Conservation (phyloP, 1,139 yeast genomes). For the Diutina ranongensis region DNA sequence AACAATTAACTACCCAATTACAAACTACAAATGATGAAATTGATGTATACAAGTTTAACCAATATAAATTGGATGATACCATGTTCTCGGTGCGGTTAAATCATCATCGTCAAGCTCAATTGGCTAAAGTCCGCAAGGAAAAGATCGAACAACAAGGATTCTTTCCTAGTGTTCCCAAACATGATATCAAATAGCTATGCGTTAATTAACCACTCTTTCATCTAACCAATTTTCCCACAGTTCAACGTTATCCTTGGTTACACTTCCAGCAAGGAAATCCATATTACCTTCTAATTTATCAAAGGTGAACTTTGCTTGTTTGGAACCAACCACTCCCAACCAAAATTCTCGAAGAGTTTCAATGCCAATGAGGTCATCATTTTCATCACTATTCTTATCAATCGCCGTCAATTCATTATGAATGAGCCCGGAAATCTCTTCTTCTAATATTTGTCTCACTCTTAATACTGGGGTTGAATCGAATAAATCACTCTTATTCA, state of each 20-base stretch:
- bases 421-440: slow-evolving; percentile 51
- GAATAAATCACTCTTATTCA: slow-evolving; percentile 77
- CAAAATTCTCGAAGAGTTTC: slow-evolving; percentile 26
- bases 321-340: slow-evolving; percentile 35
- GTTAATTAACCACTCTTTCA: slow-evolving; percentile 50
- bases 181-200: neutral
- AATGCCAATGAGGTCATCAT: slow-evolving; percentile 14
- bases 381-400: slow-evolving; percentile 22
- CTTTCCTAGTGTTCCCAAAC: slow-evolving; percentile 48
- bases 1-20: slow-evolving; percentile 9
- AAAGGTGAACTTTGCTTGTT: slow-evolving; percentile 35
- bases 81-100: slow-evolving; percentile 43
- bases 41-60: slow-evolving; percentile 27
- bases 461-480: slow-evolving; percentile 63
- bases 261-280: slow-evolving; percentile 63
- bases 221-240: slow-evolving; percentile 73
- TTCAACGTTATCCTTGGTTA: slow-evolving; percentile 39
- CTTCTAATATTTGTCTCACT: slow-evolving; percentile 46
- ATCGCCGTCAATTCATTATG: slow-evolving; percentile 33
- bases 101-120: slow-evolving; percentile 26
- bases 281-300: slow-evolving; percentile 64
- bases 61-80: slow-evolving; percentile 37
- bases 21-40: slow-evolving; percentile 9
- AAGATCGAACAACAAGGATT: slow-evolving; percentile 30
- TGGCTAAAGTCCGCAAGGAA: slow-evolving; percentile 26